Evolutionary conservation across 352 stramenopile species (phyloP).

Genomic region (Sclerospora graminicola): DNA sequence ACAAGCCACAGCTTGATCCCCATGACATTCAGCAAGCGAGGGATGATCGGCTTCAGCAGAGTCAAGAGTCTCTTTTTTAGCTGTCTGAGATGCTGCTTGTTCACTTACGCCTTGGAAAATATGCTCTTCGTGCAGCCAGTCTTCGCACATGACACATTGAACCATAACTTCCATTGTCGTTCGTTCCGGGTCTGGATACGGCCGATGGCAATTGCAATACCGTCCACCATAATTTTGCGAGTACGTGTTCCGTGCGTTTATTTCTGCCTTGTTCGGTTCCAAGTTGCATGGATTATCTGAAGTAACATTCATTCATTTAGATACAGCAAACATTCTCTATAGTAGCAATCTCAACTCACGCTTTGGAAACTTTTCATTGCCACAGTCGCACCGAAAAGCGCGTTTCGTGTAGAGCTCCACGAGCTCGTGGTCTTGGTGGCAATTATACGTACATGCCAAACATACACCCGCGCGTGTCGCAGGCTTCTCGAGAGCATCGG

Average conservation of each 20-base stretch:
- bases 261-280: constrained; percentile 32
- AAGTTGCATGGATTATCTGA: constrained; percentile 42
- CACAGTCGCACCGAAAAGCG: constrained; percentile 62
- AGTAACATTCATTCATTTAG: too few relatives aligned
- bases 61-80: neutral
- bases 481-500: constrained; percentile 19
- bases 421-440: constrained; percentile 64
- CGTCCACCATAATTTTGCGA: constrained; percentile 60
- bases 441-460: constrained; percentile 65
- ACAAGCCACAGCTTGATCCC: constrained; percentile 2
- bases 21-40: neutral
- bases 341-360: constrained; percentile 11
- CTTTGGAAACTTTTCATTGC: constrained; percentile 46
- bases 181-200: constrained; percentile 65
- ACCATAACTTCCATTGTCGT: constrained; percentile 60
- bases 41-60: constrained; percentile 4
- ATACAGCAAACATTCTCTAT: neutral
- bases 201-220: constrained; percentile 65
- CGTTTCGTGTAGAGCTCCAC: constrained; percentile 78
- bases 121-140: constrained; percentile 72
- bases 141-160: constrained; percentile 68
- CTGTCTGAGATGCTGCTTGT: neutral
- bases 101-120: constrained; percentile 19
- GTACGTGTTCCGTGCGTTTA: constrained; percentile 54
- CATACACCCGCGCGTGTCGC: constrained; percentile 41